Percentiles rank a stretch among this genome's conserved stretches.
These are phyloP conservation scores for Cutaneotrichosporon sp. DNA, from an alignment of 1,284 basidiomycete genomes.

Conservation along the genomic window DNA sequence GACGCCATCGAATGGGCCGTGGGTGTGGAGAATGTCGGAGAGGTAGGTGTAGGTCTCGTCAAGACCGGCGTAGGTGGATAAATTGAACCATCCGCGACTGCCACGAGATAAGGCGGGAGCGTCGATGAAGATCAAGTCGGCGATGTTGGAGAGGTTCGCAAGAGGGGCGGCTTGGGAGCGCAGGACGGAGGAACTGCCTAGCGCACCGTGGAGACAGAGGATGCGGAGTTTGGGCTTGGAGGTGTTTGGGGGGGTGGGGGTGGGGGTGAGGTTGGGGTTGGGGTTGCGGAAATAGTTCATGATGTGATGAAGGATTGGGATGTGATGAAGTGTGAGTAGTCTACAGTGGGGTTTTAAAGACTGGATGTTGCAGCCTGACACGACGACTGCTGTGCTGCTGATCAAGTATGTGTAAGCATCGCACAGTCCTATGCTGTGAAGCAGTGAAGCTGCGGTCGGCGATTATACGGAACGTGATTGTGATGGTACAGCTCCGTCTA, in stretches of 20 bases:
- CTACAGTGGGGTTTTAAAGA: too few relatives aligned
- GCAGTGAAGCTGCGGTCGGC: too few relatives aligned
- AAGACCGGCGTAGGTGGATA: conserved; percentile 55
- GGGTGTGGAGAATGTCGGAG: conserved; percentile 49
- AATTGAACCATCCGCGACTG: conserved; percentile 5
- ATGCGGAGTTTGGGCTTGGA: conserved; percentile 3
- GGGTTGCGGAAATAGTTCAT: background rate
- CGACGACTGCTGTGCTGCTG: too few relatives aligned
- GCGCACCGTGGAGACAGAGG: conserved; percentile 14
- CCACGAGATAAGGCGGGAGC: background rate
- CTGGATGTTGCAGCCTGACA: too few relatives aligned
- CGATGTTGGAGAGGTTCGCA: background rate
- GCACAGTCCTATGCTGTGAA: too few relatives aligned
- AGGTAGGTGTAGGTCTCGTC: conserved; percentile 59
- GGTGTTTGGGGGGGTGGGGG: background rate
- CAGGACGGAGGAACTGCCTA: background rate
- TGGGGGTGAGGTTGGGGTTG: background rate
- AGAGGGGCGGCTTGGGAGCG: background rate
- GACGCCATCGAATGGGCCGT: conserved; percentile 61
- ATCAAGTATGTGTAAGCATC: too few relatives aligned
- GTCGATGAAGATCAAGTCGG: conserved; percentile 11
- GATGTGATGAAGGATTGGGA: too few relatives aligned
- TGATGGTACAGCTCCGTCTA: too few relatives aligned
- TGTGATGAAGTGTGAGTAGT: too few relatives aligned
- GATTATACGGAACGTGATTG: too few relatives aligned